A percentile compares a stretch with the other conserved stretches of the same genome.
Conservation (phyloP, 805 yeast genomes). For the Metschnikowia lochheadii region DNA sequence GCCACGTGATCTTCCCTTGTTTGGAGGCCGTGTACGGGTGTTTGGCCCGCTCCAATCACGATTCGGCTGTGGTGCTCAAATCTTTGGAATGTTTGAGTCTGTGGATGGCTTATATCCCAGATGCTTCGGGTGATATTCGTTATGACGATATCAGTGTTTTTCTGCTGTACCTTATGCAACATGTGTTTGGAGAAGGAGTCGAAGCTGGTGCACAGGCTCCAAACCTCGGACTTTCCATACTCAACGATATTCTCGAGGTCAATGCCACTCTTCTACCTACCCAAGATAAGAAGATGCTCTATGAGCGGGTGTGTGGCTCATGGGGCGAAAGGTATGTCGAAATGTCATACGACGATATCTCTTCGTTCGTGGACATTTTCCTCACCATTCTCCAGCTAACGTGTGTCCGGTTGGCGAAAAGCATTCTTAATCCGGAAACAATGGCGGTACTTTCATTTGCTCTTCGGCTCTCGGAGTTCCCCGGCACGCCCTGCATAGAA, state of each 20-base stretch:
- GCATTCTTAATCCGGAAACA: conserved; percentile 31
- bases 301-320: conserved; percentile 36
- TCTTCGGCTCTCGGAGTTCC: conserved; percentile 50
- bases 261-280: conserved; percentile 39
- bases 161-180: conserved; percentile 9
- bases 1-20: conserved; percentile 28
- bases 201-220: conserved; percentile 7
- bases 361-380: conserved; percentile 39
- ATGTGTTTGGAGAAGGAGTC: background rate
- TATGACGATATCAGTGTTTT: conserved; percentile 19
- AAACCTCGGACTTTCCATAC: conserved; percentile 15
- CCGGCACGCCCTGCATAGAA: conserved; percentile 54
- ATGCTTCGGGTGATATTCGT: conserved; percentile 29
- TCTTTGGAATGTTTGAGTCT: conserved; percentile 29
- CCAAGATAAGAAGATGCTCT: conserved; percentile 26
- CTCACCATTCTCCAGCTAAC: conserved; percentile 47
- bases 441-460: conserved; percentile 46
- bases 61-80: background rate
- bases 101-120: conserved; percentile 36
- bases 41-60: conserved; percentile 8
- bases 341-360: conserved; percentile 19
- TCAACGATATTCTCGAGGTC: conserved; percentile 45
- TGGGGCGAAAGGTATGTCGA: conserved; percentile 45
- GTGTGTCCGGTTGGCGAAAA: conserved; percentile 38
- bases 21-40: conserved; percentile 17